Evolutionary conservation across 208 protist species (phyloP), one percentile per base, ranked within the genome.

Genomic region (Crithidia mellificae): DNA sequence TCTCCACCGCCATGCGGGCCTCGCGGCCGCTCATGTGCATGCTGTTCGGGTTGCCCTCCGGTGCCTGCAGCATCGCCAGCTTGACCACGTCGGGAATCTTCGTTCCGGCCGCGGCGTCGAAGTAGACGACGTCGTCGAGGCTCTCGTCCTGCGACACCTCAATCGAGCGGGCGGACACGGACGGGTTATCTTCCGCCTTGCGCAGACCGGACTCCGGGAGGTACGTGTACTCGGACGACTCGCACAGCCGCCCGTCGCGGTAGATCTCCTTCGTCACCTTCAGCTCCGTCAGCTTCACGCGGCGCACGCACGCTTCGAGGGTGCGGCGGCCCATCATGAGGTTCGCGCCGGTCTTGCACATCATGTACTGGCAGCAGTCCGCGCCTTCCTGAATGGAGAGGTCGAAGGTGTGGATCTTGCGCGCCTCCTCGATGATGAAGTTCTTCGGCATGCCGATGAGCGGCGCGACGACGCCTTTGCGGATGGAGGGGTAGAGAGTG

Each of bases 321-420:
- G 81, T 81, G 34, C 71, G 66, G 19, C 64, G 82, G 7, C 87
- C 87, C 66, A 93, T 90, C 73, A 71, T 74, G 44, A 93, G 80
- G 61, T 93, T 93, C 25, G 87, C 87, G 24, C 84, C 84, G 0
- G 77, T 82, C 68, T 90, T 93, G 77, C 87, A 93, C 84, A 91
- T 91, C 84, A 93, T 90, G 81, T 93, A 93, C 80, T 93, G 87
- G 66, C 89, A 94, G 72, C 89, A 94, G 78, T 94, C 89, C 20
- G 81, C 86, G 44, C 87, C 89, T 67, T 94, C 81, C 50, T 85
- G 72, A 36, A 91, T 93, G 53, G 84, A 90, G 53, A 82, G 61
- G 51, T 83, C 83, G 53, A 85, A 94, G 24, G 84, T 89, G 59
- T 77, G 69, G 68, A 94, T 89, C 54, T 74, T 78, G 20, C 83